Conservation (phyloP, 2,329 filamentous ascomycete genomes). For the Talaromyces amestolkiae region DNA sequence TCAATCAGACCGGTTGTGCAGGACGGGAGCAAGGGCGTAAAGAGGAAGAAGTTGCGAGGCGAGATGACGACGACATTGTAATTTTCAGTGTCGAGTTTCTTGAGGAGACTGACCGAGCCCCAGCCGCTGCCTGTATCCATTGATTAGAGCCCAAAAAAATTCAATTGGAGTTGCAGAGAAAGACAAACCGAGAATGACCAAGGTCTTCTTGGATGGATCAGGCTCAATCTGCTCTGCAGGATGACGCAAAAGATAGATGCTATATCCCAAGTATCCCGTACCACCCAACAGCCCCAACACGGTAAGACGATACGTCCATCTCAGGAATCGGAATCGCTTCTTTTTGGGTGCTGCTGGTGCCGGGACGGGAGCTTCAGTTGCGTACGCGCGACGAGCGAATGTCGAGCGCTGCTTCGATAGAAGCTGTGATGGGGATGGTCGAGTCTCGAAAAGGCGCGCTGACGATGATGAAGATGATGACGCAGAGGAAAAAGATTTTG, state of each 20-base stretch:
- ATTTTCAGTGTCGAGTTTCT: slow-evolving; percentile 98
- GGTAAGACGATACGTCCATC: slow-evolving; percentile 79
- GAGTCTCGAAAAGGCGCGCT: neutral
- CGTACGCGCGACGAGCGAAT: slow-evolving; percentile 8
- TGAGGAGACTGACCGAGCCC: slow-evolving; percentile 92
- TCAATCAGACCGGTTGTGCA: slow-evolving; percentile 97
- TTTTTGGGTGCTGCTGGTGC: slow-evolving; percentile 48
- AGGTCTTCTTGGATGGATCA: slow-evolving; percentile 90
- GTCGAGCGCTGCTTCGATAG: neutral
- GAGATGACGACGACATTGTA: slow-evolving; percentile 99
- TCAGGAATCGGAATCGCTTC: slow-evolving; percentile 67
- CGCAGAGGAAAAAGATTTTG: slow-evolving; percentile 3
- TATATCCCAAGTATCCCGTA: slow-evolving; percentile 71
- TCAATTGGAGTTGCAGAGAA: slow-evolving; percentile 1
- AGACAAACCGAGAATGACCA: slow-evolving; percentile 81
- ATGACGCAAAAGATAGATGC: slow-evolving; percentile 78
- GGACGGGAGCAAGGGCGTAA: slow-evolving; percentile 93
- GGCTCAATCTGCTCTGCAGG: slow-evolving; percentile 74
- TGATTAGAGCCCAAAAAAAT: neutral
- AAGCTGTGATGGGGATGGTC: neutral
- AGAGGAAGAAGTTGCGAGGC: slow-evolving; percentile 98
- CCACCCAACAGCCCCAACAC: slow-evolving; percentile 71
- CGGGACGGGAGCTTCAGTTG: slow-evolving; percentile 24
- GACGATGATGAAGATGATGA: neutral
- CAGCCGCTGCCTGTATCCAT: slow-evolving; percentile 77